Evolutionary conservation across 2,329 filamentous ascomycete species (phyloP), one percentile per base, ranked within the genome.

Genomic region (Fusarium heterosporum): DNA sequence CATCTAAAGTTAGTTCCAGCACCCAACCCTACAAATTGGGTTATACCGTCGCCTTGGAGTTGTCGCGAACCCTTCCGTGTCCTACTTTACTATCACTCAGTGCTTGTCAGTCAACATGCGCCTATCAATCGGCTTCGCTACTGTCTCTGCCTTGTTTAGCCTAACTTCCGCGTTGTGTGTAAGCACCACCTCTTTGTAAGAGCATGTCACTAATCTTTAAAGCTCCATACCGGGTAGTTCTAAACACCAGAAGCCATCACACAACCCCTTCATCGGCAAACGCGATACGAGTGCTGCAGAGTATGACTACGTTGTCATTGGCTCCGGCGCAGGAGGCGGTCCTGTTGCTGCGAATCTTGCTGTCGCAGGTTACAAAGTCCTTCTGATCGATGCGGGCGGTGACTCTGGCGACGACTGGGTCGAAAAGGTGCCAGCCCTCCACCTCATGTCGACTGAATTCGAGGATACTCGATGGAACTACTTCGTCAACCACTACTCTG

Each of bases 231-330:
- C 58, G 8, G 36, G 41, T 29, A 34, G 32, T 9, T 49, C 22
- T 9, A n/a, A 17, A 0, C n/a, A 25, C 8, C 22, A 43, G 5
- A 14, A 42, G 8, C 61, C n/a, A 32, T 30, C 38, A 2, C 47
- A 67, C 39, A 19, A 64, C 10, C 63, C 63, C 11, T 66, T 66
- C 22, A 53, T 66, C 22, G 62, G 41, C 0, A 58, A 64, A 4
- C 62, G 57, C 9, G 62, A 49, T 30, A 50, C 17, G 30, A 40
- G 10, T 2, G 14, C 41, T 7, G 55, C 46, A 3, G 50, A 70
- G 7, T 87, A 87, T 65, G 86, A 88, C 64, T 89, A 87, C 74
- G 79, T 88, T n/a, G 79, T 89, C 16, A 82, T 88, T 34, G 86
- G 86, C 7, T 86, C 83, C 13, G 85, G 85, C 4, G 79, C 85